Evolutionary conservation across 306 rosid species (phyloP).

Genomic region (Castanea sativa): DNA sequence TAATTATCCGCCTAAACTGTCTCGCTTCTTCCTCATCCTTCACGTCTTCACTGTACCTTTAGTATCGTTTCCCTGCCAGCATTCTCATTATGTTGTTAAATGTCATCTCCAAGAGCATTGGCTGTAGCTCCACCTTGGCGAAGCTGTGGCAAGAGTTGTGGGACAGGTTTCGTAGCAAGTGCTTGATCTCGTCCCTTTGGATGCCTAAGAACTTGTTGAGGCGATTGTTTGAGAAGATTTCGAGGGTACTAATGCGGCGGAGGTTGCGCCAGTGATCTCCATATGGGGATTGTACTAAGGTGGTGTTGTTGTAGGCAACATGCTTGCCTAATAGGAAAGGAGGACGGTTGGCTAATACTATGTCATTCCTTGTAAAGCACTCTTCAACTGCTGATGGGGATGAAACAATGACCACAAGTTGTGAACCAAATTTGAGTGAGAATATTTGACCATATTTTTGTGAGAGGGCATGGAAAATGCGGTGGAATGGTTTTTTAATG

Average conservation of each 20-base stretch:
- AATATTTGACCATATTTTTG: conserved; percentile 38
- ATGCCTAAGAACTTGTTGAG: conserved; percentile 24
- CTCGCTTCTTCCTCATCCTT: conserved; percentile 39
- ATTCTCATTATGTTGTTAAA: conserved; percentile 59
- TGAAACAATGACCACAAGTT: conserved; percentile 39
- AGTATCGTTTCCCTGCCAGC: conserved; percentile 68
- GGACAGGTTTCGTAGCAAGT: conserved; percentile 27
- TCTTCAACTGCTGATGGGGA: conserved; percentile 47
- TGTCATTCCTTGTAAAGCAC: conserved; percentile 69
- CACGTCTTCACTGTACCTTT: conserved; percentile 26
- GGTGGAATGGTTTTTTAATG: conserved; percentile 40
- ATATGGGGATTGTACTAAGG: conserved; percentile 24
- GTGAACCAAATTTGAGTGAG: conserved; percentile 33
- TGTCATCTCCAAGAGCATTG: conserved; percentile 40
- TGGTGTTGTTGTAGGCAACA: conserved; percentile 41
- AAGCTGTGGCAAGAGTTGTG: not conserved
- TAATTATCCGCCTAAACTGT: conserved; percentile 32
- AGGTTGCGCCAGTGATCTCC: conserved; percentile 85
- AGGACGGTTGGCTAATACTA: conserved; percentile 52
- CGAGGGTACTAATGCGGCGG: conserved; percentile 57
- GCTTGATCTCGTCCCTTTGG: conserved; percentile 43
- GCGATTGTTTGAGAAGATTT: conserved; percentile 49
- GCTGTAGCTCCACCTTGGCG: conserved; percentile 33
- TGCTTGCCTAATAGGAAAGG: conserved; percentile 27
- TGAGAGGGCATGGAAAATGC: conserved; percentile 27